Evolutionary conservation across 768 basidiomycete genomes (phyloP).

Genomic region (Hygrophorus russula): DNA sequence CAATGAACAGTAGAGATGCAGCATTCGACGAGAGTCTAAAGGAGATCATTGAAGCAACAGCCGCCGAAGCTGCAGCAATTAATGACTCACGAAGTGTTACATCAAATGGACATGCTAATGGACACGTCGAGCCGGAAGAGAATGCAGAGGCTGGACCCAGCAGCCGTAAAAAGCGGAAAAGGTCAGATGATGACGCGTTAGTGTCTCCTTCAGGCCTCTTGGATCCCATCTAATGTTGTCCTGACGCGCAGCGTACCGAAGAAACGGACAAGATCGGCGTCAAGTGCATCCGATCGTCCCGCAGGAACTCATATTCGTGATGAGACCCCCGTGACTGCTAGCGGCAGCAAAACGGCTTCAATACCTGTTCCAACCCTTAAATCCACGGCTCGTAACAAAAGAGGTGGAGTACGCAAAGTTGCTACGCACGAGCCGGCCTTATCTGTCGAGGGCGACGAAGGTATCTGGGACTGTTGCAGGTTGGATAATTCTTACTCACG

Average conservation of each 20-base stretch:
- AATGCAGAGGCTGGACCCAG: conserved; percentile 29
- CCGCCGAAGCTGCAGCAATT: conserved; percentile 53
- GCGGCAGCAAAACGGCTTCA: conserved; percentile 16
- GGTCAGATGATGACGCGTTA: conserved; percentile 62
- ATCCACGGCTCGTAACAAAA: conserved; percentile 26
- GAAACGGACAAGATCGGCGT: conserved; percentile 72
- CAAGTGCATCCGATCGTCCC: conserved; percentile 52
- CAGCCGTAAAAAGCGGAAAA: conserved; percentile 63
- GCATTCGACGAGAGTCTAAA: conserved; percentile 84
- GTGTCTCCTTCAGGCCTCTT: conserved; percentile 15
- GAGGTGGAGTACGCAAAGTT: conserved; percentile 30
- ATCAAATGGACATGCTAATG: conserved; percentile 23
- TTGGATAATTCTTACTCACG: conserved; percentile 2
- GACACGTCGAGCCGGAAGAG: conserved; percentile 32
- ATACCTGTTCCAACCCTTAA: conserved; percentile 22
- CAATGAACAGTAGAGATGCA: conserved; percentile 96
- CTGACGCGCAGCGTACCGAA: conserved; percentile 30
- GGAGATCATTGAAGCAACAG: conserved; percentile 64
- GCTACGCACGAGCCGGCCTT: conserved; percentile 21
- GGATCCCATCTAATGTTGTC: background rate
- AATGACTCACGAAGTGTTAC: conserved; percentile 26
- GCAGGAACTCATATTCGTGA: conserved; percentile 28
- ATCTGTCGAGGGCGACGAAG: conserved; percentile 49
- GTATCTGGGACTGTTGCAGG: conserved; percentile 25
- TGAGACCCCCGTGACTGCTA: conserved; percentile 26